Conservation (phyloP, 139 green algal genomes). For the Chloropicon primus region DNA sequence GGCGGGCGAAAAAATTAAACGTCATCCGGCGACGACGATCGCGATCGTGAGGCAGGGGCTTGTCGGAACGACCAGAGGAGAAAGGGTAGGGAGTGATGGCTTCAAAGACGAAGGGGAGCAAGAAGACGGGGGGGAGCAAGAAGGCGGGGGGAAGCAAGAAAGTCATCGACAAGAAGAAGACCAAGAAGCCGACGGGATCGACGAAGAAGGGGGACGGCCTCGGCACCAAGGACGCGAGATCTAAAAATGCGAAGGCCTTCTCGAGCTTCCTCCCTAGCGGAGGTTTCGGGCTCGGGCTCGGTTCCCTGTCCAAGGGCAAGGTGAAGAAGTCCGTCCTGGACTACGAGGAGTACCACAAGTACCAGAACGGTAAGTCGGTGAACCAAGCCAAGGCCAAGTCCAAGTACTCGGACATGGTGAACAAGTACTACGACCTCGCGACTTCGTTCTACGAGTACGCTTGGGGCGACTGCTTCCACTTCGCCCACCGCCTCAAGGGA, state of each 20-base stretch:
- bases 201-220: not conserved
- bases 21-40: too few species aligned
- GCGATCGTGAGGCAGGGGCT: too few species aligned
- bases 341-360: not conserved
- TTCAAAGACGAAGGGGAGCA: too few species aligned
- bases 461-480: slow-evolving; percentile 62
- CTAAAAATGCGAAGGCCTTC: not conserved
- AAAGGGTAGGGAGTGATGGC: too few species aligned
- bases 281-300: not conserved
- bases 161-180: not conserved
- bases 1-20: too few species aligned
- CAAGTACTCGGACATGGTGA: slow-evolving; percentile 16
- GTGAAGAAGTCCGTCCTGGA: not conserved
- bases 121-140: too few species aligned
- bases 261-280: not conserved
- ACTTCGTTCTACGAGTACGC: slow-evolving; percentile 54
- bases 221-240: not conserved
- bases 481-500: slow-evolving; percentile 39
- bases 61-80: too few species aligned
- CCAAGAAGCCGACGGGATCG: not conserved
- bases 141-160: not conserved
- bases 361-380: not conserved
- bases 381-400: not conserved
- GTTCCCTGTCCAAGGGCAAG: not conserved
- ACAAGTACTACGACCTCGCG: slow-evolving; percentile 52